Base-by-base conservation (phyloP, 352 stramenopile genomes). In the Globisporangium echinulatum region DNA sequence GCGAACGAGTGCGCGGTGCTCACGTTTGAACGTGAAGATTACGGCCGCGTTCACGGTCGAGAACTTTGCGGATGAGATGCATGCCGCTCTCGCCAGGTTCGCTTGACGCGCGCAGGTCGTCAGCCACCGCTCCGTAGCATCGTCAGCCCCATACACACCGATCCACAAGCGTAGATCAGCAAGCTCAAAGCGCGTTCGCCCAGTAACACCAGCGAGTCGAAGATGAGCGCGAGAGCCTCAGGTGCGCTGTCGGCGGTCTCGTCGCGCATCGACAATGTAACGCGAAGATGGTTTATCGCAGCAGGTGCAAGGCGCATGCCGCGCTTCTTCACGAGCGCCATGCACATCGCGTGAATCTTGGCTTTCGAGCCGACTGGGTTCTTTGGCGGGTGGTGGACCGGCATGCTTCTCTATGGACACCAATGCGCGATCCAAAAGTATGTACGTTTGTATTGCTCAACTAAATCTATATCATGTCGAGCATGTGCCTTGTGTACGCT, bases 1-100 rank as follows among this genome's bases (percentile, higher is more conserved):
- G 14, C 58, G 58, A n/a, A 59, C 52, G 7, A 59, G 42, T 7
- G 58, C 58, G 15, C 44, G 42, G 7, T 46, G 14, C 14, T 33
- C 40, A 0, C 55, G 49, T 15, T 59, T 25, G 44, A 64, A 59
- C 44, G 15, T 13, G 9, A 25, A 51, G 58, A 64, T 59, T 4
- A 64, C 33, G 5, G 38, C 40, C n/a, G 14, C 8, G 8, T 46
- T 17, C 1, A 64, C 15, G 51, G 3, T 58, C 58, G 62, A 68
- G 56, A 1, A 68, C 8, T 13, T 52, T 17, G 9, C 54, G 54
- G 3, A 60, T 48, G 43, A 58, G 8, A 40, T 63, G 42, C 33
- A 61, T 52, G 15, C 37, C 47, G 1, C 47, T 17, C 5, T 1
- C 1, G 47, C 47, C 14, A 14, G 17, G n/a, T 17, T 52, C 47